Evolutionary conservation across 805 yeast genomes (phyloP).

Genomic region (Cyberlindnera subsufficiens): DNA sequence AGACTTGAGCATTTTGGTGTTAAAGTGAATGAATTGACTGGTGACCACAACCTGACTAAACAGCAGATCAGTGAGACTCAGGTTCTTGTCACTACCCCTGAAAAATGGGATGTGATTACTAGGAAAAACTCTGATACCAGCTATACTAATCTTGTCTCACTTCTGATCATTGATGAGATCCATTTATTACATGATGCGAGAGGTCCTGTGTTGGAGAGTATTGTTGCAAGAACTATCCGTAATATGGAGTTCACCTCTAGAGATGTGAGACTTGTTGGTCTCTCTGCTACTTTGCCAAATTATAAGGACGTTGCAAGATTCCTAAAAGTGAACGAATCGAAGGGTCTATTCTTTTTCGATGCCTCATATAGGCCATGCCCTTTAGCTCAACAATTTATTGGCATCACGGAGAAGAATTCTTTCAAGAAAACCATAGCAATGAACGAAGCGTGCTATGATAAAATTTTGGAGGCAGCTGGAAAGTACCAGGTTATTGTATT

Average conservation of each 20-base stretch:
- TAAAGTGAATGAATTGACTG: slow-evolving; percentile 80
- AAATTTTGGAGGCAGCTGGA: slow-evolving; percentile 57
- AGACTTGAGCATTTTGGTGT: slow-evolving; percentile 61
- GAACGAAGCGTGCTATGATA: slow-evolving; percentile 88
- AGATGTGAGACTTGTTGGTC: slow-evolving; percentile 67
- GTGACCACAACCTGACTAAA: slow-evolving; percentile 75
- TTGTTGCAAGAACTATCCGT: slow-evolving; percentile 69
- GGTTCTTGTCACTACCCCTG: slow-evolving; percentile 88
- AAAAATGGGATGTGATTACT: slow-evolving; percentile 95
- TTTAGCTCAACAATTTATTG: slow-evolving; percentile 79
- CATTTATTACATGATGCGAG: slow-evolving; percentile 90
- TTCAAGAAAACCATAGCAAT: slow-evolving; percentile 73
- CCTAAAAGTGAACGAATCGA: slow-evolving; percentile 52
- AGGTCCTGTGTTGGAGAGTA: slow-evolving; percentile 90
- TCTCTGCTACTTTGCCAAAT: slow-evolving; percentile 92
- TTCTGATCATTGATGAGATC: slow-evolving; percentile 85
- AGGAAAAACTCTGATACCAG: slow-evolving; percentile 69
- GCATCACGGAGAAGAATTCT: slow-evolving; percentile 79
- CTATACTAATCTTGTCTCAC: slow-evolving; percentile 55
- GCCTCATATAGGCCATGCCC: slow-evolving; percentile 89
- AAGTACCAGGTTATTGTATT: slow-evolving; percentile 81
- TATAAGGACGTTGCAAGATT: slow-evolving; percentile 82
- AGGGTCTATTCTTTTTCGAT: slow-evolving; percentile 77
- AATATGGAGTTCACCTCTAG: slow-evolving; percentile 37
- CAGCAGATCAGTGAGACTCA: slow-evolving; percentile 77